Base-by-base conservation (phyloP, 2,329 filamentous ascomycete genomes). In the Trichoderma sp. region DNA sequence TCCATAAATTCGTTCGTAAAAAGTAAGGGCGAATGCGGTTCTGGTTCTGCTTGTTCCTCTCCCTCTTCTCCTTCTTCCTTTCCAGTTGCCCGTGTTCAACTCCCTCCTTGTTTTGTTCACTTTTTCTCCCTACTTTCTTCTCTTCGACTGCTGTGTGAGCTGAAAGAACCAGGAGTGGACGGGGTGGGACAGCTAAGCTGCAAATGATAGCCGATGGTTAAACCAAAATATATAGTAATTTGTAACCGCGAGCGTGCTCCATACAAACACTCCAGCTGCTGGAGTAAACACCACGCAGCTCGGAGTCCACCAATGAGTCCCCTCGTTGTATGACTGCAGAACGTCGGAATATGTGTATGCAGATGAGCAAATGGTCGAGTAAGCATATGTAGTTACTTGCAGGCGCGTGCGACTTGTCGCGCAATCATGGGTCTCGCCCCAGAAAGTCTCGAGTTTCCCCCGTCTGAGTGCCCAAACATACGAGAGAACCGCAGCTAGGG, bases 331-430 rank as follows among this genome's bases (percentile, higher is more conserved):
- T 34, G 29, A 34, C 58, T 19, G n/a, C 39, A 60, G 37, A 34
- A 27, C 17, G 27, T 53, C 50, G 17, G 19, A 34, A 34, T 32
- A 54, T 59, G 34, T 39, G 37, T 42, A 54, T 53, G 60, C 48
- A 45, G 29, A 56, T 25, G 50, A 57, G 61, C 9, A 42, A 57
- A 25, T 19, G 19, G 27, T 37, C 42, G 13, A 57, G 52, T 65
- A 65, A 65, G 52, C 63, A 17, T 15, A 57, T 57, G 63, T 52
- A 65, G n/a, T 65, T 57, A 48, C 63, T 65, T 29, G 50, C 37
- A 63, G 42, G 9, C 4, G 42, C 19, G 59, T 53, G 15, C 34
- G 59, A 15, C 13, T 39, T 39, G 59, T 53, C 59, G 17, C 52
- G 29, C 63, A 57, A 35, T 48, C 52, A 56, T 27, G 52, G 13